A percentile compares a stretch with the other conserved stretches of the same genome.
These are phyloP conservation scores for Didymella lethalis DNA, from an alignment of 2,329 filamentous ascomycete species.

Conservation along the genomic window DNA sequence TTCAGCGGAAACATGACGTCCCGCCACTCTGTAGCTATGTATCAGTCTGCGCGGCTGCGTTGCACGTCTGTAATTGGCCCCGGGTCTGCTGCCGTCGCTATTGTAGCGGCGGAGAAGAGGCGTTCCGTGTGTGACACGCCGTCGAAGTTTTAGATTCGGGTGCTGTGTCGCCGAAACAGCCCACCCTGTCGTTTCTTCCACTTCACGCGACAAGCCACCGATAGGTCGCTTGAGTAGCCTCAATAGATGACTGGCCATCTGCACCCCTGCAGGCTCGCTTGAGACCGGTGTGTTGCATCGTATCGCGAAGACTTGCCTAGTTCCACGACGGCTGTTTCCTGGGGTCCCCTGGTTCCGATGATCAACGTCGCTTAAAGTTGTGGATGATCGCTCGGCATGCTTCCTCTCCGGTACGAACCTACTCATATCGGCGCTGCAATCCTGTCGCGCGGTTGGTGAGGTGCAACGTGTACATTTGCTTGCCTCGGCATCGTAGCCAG, in stretches of 20 bases:
- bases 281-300: not conserved
- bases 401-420: not conserved
- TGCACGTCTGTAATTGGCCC: slow-evolving; percentile 15
- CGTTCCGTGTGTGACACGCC: slow-evolving; percentile 17
- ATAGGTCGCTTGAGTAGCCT: not conserved
- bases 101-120: slow-evolving; percentile 10
- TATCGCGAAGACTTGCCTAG: not conserved
- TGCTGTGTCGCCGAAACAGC: slow-evolving; percentile 8
- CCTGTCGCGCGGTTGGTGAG: not conserved
- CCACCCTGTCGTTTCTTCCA: slow-evolving; percentile 3
- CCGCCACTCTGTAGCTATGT: slow-evolving; percentile 4
- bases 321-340: not conserved
- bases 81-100: slow-evolving; percentile 1
- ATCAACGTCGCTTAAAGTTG: slow-evolving; percentile 16
- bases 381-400: slow-evolving; percentile 5
- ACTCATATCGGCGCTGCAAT: not conserved
- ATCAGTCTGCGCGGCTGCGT: slow-evolving; percentile 12
- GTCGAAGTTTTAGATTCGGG: slow-evolving; percentile 16
- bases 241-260: slow-evolving; percentile 1
- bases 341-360: not conserved
- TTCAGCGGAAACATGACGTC: slow-evolving; percentile 17
- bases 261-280: not conserved
- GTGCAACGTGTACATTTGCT: not conserved
- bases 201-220: slow-evolving; percentile 5
- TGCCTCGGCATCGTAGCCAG: not conserved